Base-by-base conservation (phyloP, 345 rosid genomes). In the Citrus trifoliata region DNA sequence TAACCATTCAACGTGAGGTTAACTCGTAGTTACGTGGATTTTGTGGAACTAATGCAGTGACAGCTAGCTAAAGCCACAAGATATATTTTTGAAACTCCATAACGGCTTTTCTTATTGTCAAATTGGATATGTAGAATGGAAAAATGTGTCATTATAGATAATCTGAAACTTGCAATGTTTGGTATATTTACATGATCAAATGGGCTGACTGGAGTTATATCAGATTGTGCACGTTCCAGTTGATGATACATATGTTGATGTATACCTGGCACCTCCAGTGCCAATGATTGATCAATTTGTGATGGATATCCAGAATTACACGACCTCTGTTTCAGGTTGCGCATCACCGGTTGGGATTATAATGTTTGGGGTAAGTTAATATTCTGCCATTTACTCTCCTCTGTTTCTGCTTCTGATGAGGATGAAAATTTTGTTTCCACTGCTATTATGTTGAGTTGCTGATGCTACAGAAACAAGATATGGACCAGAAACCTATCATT, bases 301-400 rank as follows among this genome's bases (percentile, higher is more conserved):
- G 81, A 85, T 73, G 88, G 92, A 85, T 82, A 85, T 95, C 33
- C 85, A 86, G 84, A 81, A 79, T 32, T 91, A 83, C 63, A 74
- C 92, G 24, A 32, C 83, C 71, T 80, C 79, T 80, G 85, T 86
- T 70, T 93, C 98, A 40, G 94, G 88, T 77, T 80, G 79, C 73
- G 38, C 83, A 12, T 84, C 90, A 30, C 97, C 98, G 2, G 59
- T 85, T 42, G 96, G 89, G 38, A 88, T 95, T 73, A 84, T 95
- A 74, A 85, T 95, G 86, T 82, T 92, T 80, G 97, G 90, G 79
- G 99, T 93, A 82, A 82, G 88, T 63, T 83, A 30, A 60, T 67
- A 51, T 79, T 77, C 42, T 71, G 21, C 71, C 33, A 28, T 71
- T 77, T 72, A 25, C 67, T 71, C 22, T 30, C 48, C 32, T 30